Evolutionary conservation across 1,284 basidiomycete species (phyloP).

Genomic region (Pseudozyma hubeiensis): DNA sequence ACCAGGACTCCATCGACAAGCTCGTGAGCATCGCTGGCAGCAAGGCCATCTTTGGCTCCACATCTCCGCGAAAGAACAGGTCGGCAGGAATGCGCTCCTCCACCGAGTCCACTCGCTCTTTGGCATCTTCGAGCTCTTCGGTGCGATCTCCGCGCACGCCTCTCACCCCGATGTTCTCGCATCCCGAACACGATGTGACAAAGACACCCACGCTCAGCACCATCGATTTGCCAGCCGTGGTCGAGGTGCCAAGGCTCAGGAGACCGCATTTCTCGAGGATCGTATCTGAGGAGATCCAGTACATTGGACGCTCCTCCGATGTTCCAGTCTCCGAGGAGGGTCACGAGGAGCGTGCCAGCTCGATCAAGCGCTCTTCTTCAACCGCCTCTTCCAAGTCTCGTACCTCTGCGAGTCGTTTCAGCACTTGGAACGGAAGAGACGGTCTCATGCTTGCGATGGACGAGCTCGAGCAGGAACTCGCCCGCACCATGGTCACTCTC

Average conservation of each 20-base stretch:
- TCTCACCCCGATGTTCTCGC: conserved; percentile 12
- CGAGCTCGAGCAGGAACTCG: conserved; percentile 42
- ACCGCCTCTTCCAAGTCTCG: conserved; percentile 1
- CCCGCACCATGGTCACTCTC: conserved; percentile 35
- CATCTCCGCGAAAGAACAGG: conserved; percentile 34
- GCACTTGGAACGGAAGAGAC: conserved; percentile 29
- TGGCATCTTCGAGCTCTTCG: conserved; percentile 21
- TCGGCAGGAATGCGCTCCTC: conserved; percentile 20
- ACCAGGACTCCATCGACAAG: conserved; percentile 23
- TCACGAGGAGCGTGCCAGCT: conserved; percentile 12
- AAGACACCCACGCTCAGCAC: conserved; percentile 15
- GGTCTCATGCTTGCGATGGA: conserved; percentile 43
- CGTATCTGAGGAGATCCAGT: conserved; percentile 31
- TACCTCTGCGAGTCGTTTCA: conserved; percentile 22
- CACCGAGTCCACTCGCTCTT: conserved; percentile 25
- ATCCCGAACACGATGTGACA: conserved; percentile 25
- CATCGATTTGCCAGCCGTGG: conserved; percentile 10
- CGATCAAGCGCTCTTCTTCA: conserved; percentile 1
- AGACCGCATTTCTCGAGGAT: conserved; percentile 16
- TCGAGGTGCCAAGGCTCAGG: conserved; percentile 15
- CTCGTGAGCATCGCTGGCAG: conserved; percentile 22
- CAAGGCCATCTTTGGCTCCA: conserved; percentile 43
- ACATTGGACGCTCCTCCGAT: conserved; percentile 39
- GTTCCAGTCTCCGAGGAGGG: conserved; percentile 34
- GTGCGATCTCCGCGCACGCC: conserved; percentile 29